Percentiles rank a stretch among this genome's conserved stretches.
Evolutionary conservation across 352 stramenopile genomes (phyloP).

Genomic region (Pilasporangium apinafurcum): DNA sequence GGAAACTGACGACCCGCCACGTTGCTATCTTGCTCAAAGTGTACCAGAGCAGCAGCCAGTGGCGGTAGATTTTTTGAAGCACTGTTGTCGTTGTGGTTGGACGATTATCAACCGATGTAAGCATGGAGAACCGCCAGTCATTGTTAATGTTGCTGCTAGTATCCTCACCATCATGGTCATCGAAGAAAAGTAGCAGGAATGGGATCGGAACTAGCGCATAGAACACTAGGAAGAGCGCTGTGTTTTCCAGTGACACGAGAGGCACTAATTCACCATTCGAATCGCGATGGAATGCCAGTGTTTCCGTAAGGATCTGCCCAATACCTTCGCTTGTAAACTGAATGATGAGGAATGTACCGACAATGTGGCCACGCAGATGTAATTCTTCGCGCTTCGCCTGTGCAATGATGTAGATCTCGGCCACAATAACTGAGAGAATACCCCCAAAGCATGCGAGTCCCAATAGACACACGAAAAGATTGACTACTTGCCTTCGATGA

Average conservation of each 20-base stretch:
- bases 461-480: constrained; percentile 25
- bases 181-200: constrained; percentile 22
- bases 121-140: constrained; percentile 15
- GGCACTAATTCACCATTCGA: constrained; percentile 5
- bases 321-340: constrained; percentile 28
- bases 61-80: constrained; percentile 16
- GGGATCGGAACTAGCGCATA: constrained; percentile 33
- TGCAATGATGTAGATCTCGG: constrained; percentile 34
- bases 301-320: constrained; percentile 21
- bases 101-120: constrained; percentile 13
- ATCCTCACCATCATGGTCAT: constrained; percentile 27
- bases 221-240: constrained; percentile 25
- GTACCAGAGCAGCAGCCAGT: constrained; percentile 25
- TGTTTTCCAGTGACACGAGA: constrained; percentile 18
- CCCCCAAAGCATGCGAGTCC: constrained; percentile 33
- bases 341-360: constrained; percentile 23
- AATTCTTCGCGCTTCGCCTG: constrained; percentile 25
- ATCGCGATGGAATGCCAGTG: constrained; percentile 20
- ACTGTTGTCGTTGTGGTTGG: constrained; percentile 10
- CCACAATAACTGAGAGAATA: constrained; percentile 30
- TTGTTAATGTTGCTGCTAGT: constrained; percentile 15
- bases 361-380: constrained; percentile 16
- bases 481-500: constrained; percentile 14
- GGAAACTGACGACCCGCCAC: constrained; percentile 24
- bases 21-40: constrained; percentile 26